A percentile compares a stretch with the other conserved stretches of the same genome.
Conservation (phyloP, 2,329 filamentous ascomycete genomes). For the Lecanicillium sp. region DNA sequence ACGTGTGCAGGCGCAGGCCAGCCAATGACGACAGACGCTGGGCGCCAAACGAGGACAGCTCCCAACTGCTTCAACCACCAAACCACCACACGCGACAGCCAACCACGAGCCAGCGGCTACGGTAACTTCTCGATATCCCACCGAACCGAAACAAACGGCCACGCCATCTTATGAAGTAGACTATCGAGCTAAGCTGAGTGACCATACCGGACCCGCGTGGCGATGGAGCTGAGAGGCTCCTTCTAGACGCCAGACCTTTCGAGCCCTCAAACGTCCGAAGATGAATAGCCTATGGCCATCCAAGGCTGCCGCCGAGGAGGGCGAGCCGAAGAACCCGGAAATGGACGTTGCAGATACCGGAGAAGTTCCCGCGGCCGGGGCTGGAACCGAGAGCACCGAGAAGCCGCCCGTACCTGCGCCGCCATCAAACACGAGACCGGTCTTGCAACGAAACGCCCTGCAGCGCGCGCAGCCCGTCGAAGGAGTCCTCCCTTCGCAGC, state of each 20-base stretch:
- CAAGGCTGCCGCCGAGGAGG: constrained; percentile 27
- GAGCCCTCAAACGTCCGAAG: constrained; percentile 7
- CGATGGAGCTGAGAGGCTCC: not conserved
- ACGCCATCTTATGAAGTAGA: constrained; percentile 27
- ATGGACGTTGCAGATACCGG: constrained; percentile 24
- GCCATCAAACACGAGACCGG: constrained; percentile 14
- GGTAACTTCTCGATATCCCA: constrained; percentile 17
- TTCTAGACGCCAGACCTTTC: not conserved
- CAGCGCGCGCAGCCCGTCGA: constrained; percentile 12
- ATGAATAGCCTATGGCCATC: constrained; percentile 22
- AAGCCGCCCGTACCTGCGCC: constrained; percentile 26
- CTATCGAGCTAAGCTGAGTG: too few relatives aligned
- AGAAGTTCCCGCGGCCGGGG: constrained; percentile 22
- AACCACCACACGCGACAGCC: too few relatives aligned
- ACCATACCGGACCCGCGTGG: too few relatives aligned
- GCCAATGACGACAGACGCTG: too few relatives aligned
- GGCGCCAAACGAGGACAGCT: too few relatives aligned
- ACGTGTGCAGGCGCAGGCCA: too few relatives aligned
- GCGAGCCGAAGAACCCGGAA: constrained; percentile 13
- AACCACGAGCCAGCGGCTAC: not conserved
- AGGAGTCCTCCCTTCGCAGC: constrained; percentile 10
- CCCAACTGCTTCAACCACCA: too few relatives aligned
- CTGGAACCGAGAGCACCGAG: constrained; percentile 27
- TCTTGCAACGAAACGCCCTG: constrained; percentile 23
- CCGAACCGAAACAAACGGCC: too few relatives aligned